Evolutionary conservation across 305 asterid species (phyloP).

Genomic region (Rubia tinctorum): DNA sequence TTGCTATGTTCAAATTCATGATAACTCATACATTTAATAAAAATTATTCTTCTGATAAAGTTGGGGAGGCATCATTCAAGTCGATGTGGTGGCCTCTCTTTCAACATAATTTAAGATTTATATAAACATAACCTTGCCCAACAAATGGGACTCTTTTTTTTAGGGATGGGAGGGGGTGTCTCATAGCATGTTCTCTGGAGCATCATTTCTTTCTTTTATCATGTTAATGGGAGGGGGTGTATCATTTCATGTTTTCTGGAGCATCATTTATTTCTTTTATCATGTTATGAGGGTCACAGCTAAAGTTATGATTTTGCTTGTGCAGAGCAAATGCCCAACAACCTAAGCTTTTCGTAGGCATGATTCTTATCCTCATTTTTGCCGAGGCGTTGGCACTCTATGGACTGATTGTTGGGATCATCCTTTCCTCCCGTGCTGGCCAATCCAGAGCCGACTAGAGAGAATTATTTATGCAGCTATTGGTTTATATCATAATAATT

Average conservation of each 20-base stretch:
- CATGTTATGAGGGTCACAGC: not conserved
- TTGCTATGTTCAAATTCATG: not conserved
- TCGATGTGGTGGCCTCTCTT: not conserved
- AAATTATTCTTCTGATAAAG: not conserved
- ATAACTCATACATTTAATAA: no score
- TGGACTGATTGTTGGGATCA: slow-evolving; percentile 33
- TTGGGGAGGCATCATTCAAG: not conserved
- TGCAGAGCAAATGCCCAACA: slow-evolving; percentile 37
- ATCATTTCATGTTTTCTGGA: not conserved
- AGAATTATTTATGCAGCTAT: not conserved
- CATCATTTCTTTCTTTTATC: no score
- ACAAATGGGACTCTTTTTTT: no score
- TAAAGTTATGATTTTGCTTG: not conserved
- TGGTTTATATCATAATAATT: not conserved
- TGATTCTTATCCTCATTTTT: slow-evolving; percentile 33
- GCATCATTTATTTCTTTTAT: not conserved
- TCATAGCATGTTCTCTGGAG: no score
- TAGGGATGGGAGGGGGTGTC: not conserved
- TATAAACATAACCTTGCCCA: not conserved
- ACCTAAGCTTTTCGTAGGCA: slow-evolving; percentile 33
- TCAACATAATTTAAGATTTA: not conserved
- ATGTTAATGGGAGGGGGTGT: not conserved
- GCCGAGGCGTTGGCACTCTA: slow-evolving; percentile 32
- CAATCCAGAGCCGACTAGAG: slow-evolving; percentile 35
- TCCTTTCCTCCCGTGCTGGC: slow-evolving; percentile 35